Evolutionary conservation across 192 early-diverging fungal species (phyloP), one percentile per base, ranked within the genome.

Genomic region (Paraglomus brasilianum): DNA sequence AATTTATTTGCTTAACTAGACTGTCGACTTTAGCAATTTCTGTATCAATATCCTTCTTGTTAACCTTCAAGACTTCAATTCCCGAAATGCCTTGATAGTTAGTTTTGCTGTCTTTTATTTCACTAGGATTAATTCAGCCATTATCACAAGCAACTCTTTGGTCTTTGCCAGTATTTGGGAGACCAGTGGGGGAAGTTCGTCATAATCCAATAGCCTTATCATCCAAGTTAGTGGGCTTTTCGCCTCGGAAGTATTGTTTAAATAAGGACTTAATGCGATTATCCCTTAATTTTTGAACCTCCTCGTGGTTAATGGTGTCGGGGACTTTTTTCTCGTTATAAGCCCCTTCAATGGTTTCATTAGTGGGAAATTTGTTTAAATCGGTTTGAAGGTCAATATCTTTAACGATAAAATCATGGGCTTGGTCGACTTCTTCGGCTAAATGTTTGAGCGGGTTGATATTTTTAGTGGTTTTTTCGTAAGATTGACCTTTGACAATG

Each of bases 161-260:
- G 52, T 53, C 52, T 53, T 53, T 9, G 19, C 52, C 52, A 6
- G 52, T 53, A 6, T 10, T 53, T 53, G 52, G 52, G 7, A 53
- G n/a, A 17, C 52, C 52, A 53, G 52, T 53, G 6, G 52, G 52
- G 52, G 52, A 14, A 53, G 52, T 53, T 53, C 52, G 14, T 53
- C 52, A 53, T 17, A 53, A 53, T 10, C 22, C 52, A 6, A 53
- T 53, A 8, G 19, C 9, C 5, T 53, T 53, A 21, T 53, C 52
- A 53, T 53, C n/a, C n/a, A 53, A 53, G 7, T 53, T 17, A 53
- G n/a, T 17, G 6, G 52, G 52, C 8, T 53, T 53, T 10, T 9
- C n/a, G 14, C 52, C 52, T 53, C 22, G 52, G 52, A 53, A 53
- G n/a, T 53, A 53, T 53, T 53, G 52, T 53, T 53, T 53, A 53